Evolutionary conservation across 495 filamentous ascomycete genomes (phyloP).

Genomic region (Parmelia sp.): DNA sequence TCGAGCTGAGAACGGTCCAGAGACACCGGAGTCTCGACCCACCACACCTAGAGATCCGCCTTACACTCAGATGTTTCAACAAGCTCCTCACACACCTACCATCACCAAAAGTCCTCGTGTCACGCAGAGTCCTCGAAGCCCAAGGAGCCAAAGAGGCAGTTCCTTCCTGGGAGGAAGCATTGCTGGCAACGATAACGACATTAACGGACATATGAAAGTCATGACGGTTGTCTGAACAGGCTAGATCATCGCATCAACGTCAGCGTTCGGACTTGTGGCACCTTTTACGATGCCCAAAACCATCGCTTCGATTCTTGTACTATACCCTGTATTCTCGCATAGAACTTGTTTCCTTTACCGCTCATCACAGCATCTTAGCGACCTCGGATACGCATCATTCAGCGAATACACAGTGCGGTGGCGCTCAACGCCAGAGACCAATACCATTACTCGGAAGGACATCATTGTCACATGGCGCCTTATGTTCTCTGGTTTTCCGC

Average conservation of each 20-base stretch:
- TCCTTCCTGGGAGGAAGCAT: slow-evolving; percentile 46
- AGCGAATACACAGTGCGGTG: slow-evolving; percentile 10
- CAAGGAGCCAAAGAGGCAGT: slow-evolving; percentile 46
- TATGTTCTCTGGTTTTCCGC: background rate
- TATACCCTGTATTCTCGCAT: slow-evolving; percentile 10
- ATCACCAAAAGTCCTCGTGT: slow-evolving; percentile 32
- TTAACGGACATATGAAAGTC: slow-evolving; percentile 57
- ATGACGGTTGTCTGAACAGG: slow-evolving; percentile 54
- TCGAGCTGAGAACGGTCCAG: slow-evolving; percentile 65
- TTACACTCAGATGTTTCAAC: slow-evolving; percentile 57
- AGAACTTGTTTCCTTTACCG: slow-evolving; percentile 12
- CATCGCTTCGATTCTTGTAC: slow-evolving; percentile 17
- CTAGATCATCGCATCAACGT: background rate
- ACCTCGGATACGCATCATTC: slow-evolving; percentile 4
- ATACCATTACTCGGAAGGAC: background rate
- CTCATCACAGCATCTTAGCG: slow-evolving; percentile 21
- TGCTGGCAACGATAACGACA: slow-evolving; percentile 43
- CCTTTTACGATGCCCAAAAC: background rate
- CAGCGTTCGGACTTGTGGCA: background rate
- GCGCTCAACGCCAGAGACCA: background rate
- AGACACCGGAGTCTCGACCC: slow-evolving; percentile 48
- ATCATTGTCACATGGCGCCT: background rate
- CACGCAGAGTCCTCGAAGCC: slow-evolving; percentile 32
- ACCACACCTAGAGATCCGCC: slow-evolving; percentile 45
- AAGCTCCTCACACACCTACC: slow-evolving; percentile 43